These are phyloP conservation scores for Trichosanthes cucumerina DNA, from an alignment of 306 rosid genomes.

Conservation along the genomic window DNA sequence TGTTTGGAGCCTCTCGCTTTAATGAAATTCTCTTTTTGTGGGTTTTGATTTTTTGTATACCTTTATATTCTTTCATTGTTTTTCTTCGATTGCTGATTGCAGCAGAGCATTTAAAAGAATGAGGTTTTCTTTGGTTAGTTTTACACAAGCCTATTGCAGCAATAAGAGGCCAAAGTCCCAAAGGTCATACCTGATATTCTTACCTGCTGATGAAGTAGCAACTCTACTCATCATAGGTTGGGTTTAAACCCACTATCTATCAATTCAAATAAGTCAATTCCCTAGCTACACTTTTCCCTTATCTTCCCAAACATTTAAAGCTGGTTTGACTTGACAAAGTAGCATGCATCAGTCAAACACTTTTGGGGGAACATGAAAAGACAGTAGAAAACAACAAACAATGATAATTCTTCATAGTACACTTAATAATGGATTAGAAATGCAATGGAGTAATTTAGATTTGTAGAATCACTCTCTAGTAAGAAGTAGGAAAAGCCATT, in stretches of 20 bases:
- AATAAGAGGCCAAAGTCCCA: neutral
- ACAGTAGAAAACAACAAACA: neutral
- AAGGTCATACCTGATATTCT: neutral
- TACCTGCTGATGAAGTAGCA: neutral
- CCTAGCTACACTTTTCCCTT: no score
- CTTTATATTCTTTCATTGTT: no score
- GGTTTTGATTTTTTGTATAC: no score
- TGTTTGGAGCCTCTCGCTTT: no score
- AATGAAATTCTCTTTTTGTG: no score
- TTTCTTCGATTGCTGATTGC: no score
- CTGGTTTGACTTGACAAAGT: neutral
- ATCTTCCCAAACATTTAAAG: neutral
- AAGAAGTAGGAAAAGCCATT: neutral
- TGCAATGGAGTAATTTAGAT: neutral
- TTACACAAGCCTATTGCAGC: no score
- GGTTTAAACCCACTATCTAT: neutral
- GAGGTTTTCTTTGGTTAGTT: no score
- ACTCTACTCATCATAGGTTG: neutral
- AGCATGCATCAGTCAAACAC: neutral
- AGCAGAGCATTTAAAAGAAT: no score
- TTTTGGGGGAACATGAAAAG: neutral
- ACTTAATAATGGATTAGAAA: no score
- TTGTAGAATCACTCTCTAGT: neutral
- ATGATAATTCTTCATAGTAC: no score
- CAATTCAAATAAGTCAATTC: no score